These are phyloP conservation scores for Kurtzmaniella quercitrusa DNA, from an alignment of 1,139 yeast species.

Conservation along the genomic window DNA sequence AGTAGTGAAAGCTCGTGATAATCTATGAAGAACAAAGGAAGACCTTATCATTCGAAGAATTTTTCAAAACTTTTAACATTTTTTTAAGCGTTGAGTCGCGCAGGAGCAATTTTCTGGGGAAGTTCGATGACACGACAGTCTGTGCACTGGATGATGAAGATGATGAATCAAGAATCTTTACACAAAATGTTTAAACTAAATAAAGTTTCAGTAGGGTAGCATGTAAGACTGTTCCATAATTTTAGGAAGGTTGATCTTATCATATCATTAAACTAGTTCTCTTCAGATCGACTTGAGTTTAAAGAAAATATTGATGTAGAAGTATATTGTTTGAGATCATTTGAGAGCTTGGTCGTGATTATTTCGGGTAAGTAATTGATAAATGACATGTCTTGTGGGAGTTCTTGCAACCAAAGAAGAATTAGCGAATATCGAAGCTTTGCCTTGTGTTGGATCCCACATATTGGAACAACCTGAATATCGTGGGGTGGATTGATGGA, in stretches of 20 bases:
- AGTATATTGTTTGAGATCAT: neutral
- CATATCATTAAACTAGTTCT: neutral
- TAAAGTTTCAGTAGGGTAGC: too few species aligned
- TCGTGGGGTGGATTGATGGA: constrained; percentile 13
- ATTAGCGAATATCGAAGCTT: constrained; percentile 16
- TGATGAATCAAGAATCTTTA: too few species aligned
- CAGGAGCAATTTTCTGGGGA: neutral
- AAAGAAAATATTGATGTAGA: neutral
- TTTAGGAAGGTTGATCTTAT: too few species aligned
- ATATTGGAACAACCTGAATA: constrained; percentile 14
- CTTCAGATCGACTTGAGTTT: neutral
- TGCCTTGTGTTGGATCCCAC: constrained; percentile 18
- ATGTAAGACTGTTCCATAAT: too few species aligned
- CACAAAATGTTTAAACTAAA: too few species aligned
- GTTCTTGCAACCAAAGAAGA: constrained; percentile 16
- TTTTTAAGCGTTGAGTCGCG: neutral
- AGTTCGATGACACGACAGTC: neutral
- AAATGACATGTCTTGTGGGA: neutral
- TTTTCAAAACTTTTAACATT: neutral
- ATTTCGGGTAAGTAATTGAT: neutral
- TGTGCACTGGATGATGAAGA: too few species aligned
- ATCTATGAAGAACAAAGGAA: neutral
- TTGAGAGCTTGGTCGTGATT: neutral
- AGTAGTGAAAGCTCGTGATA: neutral
- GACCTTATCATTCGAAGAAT: neutral